Base-by-base conservation (phyloP, 2,329 filamentous ascomycete genomes). In the Nemania abortiva region DNA sequence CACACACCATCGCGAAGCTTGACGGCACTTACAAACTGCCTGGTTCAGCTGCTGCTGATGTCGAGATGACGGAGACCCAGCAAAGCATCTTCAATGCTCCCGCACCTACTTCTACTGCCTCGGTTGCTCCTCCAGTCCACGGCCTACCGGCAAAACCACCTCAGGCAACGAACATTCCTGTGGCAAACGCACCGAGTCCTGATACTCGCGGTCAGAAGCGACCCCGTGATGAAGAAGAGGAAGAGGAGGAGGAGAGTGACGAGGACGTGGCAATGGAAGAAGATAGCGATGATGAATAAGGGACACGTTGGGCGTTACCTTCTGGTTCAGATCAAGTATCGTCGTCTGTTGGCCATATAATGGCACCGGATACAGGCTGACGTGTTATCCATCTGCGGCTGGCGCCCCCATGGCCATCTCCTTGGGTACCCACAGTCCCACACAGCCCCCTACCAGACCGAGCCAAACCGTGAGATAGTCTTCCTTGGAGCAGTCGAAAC, bases 391-490 rank as follows among this genome's bases (percentile, higher is more conserved):
- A 20, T n/a, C 52, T 59, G 37, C 39, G 47, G 29, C 37, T 60
- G 66, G 22, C 31, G n/a, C n/a, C n/a, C n/a, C 59, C 70, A 77
- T 74, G 59, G 85, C 87, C 87, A 95, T 87, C 77, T 91, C 88
- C 76, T 88, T 87, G 66, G 93, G 93, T 71, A 97, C 84, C 86
- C 89, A 90, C 72, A 98, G 84, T 66, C 93, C 92, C 49, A 97
- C 91, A 73, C 89, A 91, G 60, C 89, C 89, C 68, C 95, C 95
- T 53, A 97, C 89, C 66, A 97, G 83, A n/a, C 95, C 95, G 70
- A 98, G 85, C 95, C 95, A 98, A 64, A 94, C 83, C 82, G 94
- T 88, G 77, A 98, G 85, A 83, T 98, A 98, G 75, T 90, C 85
- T 75, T 90, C 81, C 78, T 85, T 83, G 77, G 85, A 80, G 74